Evolutionary conservation across 1,284 basidiomycete genomes (phyloP), one percentile per base, ranked within the genome.

Genomic region (Ganoderma lingzhi): DNA sequence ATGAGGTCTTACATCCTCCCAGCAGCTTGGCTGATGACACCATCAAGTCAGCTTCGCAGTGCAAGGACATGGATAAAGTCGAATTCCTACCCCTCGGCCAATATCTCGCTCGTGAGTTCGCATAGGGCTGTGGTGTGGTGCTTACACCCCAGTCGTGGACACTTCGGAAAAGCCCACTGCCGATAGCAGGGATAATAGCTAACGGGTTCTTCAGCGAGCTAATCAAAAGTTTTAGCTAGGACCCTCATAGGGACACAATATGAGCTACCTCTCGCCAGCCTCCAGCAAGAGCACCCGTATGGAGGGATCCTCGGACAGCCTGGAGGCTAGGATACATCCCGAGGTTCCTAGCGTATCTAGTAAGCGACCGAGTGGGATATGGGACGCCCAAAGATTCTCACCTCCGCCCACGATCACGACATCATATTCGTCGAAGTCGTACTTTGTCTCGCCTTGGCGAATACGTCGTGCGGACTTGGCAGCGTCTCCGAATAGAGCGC

Each of bases 41-140:
- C 48, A 8, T 28, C 23, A 23, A 23, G 28, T 28, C 48, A 53
- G n/a, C 48, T 14, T 28, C 23, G 23, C 4, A 12, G 39, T 9
- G 2, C 39, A 41, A 3, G 12, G 10, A 10, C 23, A 14, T 14
- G 4, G 9, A 23, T 12, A 6, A 8, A 35, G n/a, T 14, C 23
- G 14, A 53, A 17, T 23, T 60, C 82, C 9, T 73, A 89, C 90
- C 90, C 79, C 90, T 81, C 0, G 90, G 90, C 88, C 89, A 92
- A 69, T 84, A 89, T 48, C 82, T 81, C 60, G 78, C 79, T 71
- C 81, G 81, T 32, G 82, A 81, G 51, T 78, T 80, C 0, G 88
- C 88, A 73, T 83, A 78, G 1, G 71, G 68, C 73, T 92, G 91
- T 0, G 88, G 84, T 39, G 85, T 85, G 0, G 91, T 92, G 67